These are phyloP conservation scores for Podaxis rugospora DNA, from an alignment of 768 basidiomycete genomes.

Conservation along the genomic window DNA sequence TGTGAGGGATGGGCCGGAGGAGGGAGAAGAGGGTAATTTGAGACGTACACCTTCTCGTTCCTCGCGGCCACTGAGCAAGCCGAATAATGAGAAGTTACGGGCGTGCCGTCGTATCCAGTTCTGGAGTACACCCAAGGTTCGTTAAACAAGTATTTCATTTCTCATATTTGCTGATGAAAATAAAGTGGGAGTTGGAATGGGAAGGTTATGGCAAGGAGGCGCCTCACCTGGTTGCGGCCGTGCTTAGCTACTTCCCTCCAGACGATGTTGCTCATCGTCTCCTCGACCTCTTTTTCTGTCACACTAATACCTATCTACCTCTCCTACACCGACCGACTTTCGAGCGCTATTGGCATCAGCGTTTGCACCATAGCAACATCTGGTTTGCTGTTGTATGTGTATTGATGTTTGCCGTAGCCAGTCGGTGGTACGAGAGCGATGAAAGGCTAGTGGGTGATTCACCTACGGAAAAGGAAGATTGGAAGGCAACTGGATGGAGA, in stretches of 20 bases:
- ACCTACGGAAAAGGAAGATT: constrained; percentile 29
- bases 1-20: constrained; percentile 12
- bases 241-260: constrained; percentile 54
- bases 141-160: constrained; percentile 17
- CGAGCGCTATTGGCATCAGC: constrained; percentile 50
- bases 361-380: constrained; percentile 47
- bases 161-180: neutral
- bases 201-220: constrained; percentile 38
- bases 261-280: constrained; percentile 52
- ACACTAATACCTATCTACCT: constrained; percentile 56
- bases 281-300: constrained; percentile 64
- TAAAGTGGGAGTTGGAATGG: constrained; percentile 56
- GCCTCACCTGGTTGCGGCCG: constrained; percentile 25
- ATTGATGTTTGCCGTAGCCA: constrained; percentile 63
- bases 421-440: constrained; percentile 60
- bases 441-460: neutral
- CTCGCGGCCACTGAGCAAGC: constrained; percentile 4
- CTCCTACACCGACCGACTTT: constrained; percentile 73
- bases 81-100: constrained; percentile 19
- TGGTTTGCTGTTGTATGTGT: constrained; percentile 63
- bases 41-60: neutral
- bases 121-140: constrained; percentile 56
- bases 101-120: constrained; percentile 40
- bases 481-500: constrained; percentile 55
- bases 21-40: neutral